phyloP scores from a whole-genome alignment of 2,329 filamentous ascomycete species.

The Cladorrhinum sp. region DNA sequence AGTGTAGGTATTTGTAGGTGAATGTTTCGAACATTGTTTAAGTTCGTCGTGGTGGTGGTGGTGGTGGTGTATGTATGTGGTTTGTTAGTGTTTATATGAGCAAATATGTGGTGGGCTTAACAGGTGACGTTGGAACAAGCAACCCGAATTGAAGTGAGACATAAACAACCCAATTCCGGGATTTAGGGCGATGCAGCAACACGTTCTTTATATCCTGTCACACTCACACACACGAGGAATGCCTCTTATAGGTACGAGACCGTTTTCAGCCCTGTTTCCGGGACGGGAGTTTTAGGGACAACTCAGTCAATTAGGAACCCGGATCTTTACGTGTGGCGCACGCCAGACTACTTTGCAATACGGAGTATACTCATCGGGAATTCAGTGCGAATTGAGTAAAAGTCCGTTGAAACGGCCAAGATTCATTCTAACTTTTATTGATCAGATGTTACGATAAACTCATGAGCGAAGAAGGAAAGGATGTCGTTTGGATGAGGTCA shows the following conservation, averaged over 20 bases:
- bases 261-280: constrained; percentile 5
- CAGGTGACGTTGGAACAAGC: background rate
- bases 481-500: background rate
- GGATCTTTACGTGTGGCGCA: background rate
- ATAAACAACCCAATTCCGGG: constrained; percentile 1
- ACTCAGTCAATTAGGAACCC: background rate
- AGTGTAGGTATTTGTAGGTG: constrained; percentile 34
- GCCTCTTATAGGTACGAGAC: background rate
- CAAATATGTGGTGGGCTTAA: background rate
- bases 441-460: background rate
- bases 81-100: background rate
- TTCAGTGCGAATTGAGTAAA: background rate
- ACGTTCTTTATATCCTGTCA: constrained; percentile 9
- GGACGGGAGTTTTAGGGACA: constrained; percentile 13
- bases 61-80: background rate
- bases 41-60: background rate
- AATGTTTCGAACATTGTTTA: constrained; percentile 29
- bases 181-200: background rate
- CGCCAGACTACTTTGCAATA: background rate
- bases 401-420: background rate
- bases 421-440: no score
- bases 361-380: background rate
- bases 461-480: background rate
- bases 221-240: background rate
- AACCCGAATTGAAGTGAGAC: background rate